Conservation (phyloP, 2,329 filamentous ascomycete genomes). For the Arthrobotrys pseudoclavata region DNA sequence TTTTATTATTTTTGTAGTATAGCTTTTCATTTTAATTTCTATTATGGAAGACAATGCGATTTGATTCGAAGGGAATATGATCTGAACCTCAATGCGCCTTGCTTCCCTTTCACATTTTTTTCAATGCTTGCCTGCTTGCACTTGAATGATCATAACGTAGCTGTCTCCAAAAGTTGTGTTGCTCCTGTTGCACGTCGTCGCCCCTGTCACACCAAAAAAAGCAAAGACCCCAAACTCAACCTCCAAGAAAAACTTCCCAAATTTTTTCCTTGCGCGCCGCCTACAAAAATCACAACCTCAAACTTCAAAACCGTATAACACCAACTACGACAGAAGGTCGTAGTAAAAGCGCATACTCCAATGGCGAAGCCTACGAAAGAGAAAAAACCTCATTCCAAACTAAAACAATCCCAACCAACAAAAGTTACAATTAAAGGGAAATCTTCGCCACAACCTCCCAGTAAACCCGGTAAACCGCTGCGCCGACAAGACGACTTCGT, state of each 20-base stretch:
- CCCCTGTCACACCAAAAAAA: constrained; percentile 22
- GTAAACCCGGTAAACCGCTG: background rate
- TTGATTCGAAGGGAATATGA: no score
- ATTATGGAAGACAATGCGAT: no score
- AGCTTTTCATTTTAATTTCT: no score
- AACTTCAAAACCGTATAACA: background rate
- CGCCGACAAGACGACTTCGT: constrained; percentile 71
- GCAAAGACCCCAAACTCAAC: background rate
- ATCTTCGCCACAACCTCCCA: constrained; percentile 48
- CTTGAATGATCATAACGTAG: no score
- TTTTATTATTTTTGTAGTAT: no score
- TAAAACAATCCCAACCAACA: constrained; percentile 7
- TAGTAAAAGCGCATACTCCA: background rate
- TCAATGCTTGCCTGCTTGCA: no score
- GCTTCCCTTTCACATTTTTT: no score
- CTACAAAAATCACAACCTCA: constrained; percentile 12
- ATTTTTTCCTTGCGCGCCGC: constrained; percentile 24
- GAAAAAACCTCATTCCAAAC: constrained; percentile 1
- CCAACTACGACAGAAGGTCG: background rate
- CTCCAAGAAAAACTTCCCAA: constrained; percentile 24
- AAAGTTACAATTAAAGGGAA: constrained; percentile 52
- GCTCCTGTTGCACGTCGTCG: background rate
- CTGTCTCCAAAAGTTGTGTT: background rate
- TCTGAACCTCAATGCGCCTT: no score
- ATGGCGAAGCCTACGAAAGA: constrained; percentile 52